Base-by-base conservation (phyloP, 2,329 filamentous ascomycete genomes). In the Trichoderma sp. region DNA sequence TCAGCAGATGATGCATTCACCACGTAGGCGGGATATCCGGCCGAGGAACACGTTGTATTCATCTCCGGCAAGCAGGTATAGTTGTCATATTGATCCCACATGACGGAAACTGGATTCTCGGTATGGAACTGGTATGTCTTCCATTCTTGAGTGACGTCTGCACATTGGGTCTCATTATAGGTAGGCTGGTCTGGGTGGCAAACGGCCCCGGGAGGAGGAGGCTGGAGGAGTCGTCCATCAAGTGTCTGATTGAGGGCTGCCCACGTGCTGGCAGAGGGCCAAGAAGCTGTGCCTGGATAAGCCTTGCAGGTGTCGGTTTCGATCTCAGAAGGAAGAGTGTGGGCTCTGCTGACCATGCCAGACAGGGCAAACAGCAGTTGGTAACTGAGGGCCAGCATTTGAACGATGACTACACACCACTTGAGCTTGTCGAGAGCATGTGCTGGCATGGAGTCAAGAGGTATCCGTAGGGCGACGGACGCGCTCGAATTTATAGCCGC, bases 221-320 rank as follows among this genome's bases (percentile, higher is more conserved):
- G 78, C 43, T 74, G 76, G 65, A 86, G 73, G 18, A 86, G 78
- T 37, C 76, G 76, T 4, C 84, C 83, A 10, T 74, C 76, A 26
- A 83, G 75, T 3, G 82, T 81, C 8, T 77, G 72, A 75, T 87
- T 85, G 63, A 88, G 78, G 16, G 72, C 71, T 7, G 73, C 69
- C 86, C 86, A 88, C 14, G 75, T 76, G 0, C 76, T 72, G 14
- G 79, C 70, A 0, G 80, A 81, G 0, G 86, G 86, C 86, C 86
- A 88, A 58, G 74, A 74, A 8, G 74, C 28, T 16, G 81, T 80
- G 24, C 79, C 80, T 1, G 84, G 85, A 56, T 81, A 83, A 2
- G 83, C 78, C 74, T 85, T 87, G 77, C 85, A 87, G 2, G 65
- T 56, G 24, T 56, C 37, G 32, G 32, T 56, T 26, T 56, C 37